Evolutionary conservation across 169 alveolate genomes (phyloP).

Genomic region (Cryptosporidium parvum): DNA sequence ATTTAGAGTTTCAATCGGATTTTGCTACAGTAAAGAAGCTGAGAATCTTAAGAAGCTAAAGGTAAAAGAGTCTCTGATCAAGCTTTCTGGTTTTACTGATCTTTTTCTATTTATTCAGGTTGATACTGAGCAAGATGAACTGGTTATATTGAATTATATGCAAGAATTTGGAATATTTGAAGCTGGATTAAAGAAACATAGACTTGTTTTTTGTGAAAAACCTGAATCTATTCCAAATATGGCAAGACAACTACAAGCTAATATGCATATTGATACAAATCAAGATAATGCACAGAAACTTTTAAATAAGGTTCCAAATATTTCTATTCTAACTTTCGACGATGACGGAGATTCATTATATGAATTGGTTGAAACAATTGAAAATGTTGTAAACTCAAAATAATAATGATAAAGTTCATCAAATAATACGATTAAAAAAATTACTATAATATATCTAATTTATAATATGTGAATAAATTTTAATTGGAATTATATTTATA

Average conservation of each 20-base stretch:
- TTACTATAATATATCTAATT: not conserved
- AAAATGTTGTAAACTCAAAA: not conserved
- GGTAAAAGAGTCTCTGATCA: not conserved
- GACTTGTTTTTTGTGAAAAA: slow-evolving; percentile 54
- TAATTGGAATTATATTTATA: not conserved
- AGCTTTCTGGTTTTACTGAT: slow-evolving; percentile 17
- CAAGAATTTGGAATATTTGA: slow-evolving; percentile 17
- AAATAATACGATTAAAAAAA: not conserved
- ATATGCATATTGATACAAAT: slow-evolving; percentile 63
- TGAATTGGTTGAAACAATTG: slow-evolving; percentile 40
- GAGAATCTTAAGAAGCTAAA: not conserved
- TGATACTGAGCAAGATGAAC: slow-evolving; percentile 40
- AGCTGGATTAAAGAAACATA: slow-evolving; percentile 47
- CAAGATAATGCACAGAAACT: slow-evolving; percentile 19
- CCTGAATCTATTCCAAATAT: slow-evolving; percentile 32
- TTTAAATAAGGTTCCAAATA: slow-evolving; percentile 50
- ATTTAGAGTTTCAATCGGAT: slow-evolving; percentile 43
- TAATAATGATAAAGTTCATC: not conserved
- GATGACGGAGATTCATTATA: slow-evolving; percentile 3
- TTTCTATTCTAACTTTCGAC: not conserved
- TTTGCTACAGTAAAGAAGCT: slow-evolving; percentile 27
- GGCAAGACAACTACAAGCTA: slow-evolving; percentile 69
- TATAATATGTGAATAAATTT: not conserved
- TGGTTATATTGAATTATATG: slow-evolving; percentile 1
- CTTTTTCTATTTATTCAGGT: slow-evolving; percentile 56